A percentile compares a stretch with the other conserved stretches of the same genome.
These are phyloP conservation scores for Acanthamoeba pearcei DNA, from an alignment of 208 protist genomes.

Conservation along the genomic window DNA sequence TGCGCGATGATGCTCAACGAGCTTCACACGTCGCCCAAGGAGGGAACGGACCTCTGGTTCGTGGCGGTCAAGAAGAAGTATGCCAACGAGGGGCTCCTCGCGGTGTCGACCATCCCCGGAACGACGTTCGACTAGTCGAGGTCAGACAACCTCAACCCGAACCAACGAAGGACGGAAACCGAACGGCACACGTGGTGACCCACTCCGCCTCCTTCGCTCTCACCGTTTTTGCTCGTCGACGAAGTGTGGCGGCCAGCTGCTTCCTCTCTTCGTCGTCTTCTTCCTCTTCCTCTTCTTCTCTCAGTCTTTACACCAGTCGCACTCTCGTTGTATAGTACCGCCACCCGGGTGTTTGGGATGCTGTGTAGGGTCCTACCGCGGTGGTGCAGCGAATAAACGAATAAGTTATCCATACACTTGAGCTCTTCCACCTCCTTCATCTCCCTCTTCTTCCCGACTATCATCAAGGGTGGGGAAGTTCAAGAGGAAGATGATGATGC, in stretches of 20 bases:
- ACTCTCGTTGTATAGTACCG: constrained; percentile 41
- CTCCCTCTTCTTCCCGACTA: too few relatives aligned
- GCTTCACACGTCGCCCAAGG: constrained; percentile 36
- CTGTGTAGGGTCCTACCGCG: constrained; percentile 50
- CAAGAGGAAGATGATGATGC: neutral
- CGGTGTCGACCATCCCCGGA: constrained; percentile 31
- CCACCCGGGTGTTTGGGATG: constrained; percentile 1
- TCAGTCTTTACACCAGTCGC: neutral
- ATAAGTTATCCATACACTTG: neutral
- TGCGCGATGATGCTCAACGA: constrained; percentile 47
- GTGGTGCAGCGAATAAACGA: constrained; percentile 56
- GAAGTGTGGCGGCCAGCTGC: neutral
- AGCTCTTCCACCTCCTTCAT: neutral
- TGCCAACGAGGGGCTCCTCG: constrained; percentile 46
- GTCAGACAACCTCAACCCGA: neutral
- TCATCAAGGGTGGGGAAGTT: neutral
- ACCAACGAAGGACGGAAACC: neutral
- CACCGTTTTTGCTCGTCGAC: neutral
- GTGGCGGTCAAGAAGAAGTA: constrained; percentile 64
- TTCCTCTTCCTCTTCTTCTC: neutral
- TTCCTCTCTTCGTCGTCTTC: neutral
- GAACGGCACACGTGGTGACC: neutral
- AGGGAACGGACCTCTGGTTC: constrained; percentile 11
- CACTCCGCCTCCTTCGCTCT: neutral
- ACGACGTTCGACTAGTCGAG: constrained; percentile 28